These are phyloP conservation scores for Cardamine occulta DNA, from an alignment of 345 rosid species.

Conservation along the genomic window DNA sequence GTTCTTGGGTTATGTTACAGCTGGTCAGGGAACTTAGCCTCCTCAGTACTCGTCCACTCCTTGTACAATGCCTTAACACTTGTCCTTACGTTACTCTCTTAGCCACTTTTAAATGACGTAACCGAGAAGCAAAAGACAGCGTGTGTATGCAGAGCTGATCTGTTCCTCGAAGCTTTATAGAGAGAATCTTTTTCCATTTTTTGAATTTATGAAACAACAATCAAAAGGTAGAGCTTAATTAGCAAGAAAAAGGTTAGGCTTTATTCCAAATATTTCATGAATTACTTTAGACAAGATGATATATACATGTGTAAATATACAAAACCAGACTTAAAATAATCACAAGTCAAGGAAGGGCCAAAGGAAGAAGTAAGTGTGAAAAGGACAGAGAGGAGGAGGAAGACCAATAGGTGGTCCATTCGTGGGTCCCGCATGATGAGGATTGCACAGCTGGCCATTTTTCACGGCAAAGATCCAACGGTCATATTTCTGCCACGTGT, in stretches of 20 bases:
- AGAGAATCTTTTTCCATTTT: too few relatives aligned
- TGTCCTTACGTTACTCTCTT: slow-evolving; percentile 25
- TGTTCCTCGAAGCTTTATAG: too few relatives aligned
- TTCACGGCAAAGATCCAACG: slow-evolving; percentile 2
- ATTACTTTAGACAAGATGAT: not conserved
- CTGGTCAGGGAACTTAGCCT: slow-evolving; percentile 73
- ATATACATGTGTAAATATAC: not conserved
- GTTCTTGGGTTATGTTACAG: slow-evolving; percentile 71
- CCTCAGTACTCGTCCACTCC: slow-evolving; percentile 69
- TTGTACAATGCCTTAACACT: slow-evolving; percentile 77
- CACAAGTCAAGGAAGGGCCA: too few relatives aligned
- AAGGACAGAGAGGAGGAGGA: too few relatives aligned
- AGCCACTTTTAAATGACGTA: slow-evolving; percentile 11
- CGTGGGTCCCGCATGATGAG: slow-evolving; percentile 21
- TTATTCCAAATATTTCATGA: not conserved
- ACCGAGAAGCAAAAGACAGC: slow-evolving; percentile 19
- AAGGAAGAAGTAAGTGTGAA: slow-evolving; percentile 13
- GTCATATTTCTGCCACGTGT: slow-evolving; percentile 4
- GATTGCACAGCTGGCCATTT: slow-evolving; percentile 21
- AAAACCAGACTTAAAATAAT: not conserved
- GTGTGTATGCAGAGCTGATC: slow-evolving; percentile 23
- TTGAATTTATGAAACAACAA: not conserved
- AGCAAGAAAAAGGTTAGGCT: not conserved
- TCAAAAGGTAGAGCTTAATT: not conserved
- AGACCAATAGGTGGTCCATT: slow-evolving; percentile 25